Percentiles rank a stretch among this genome's conserved stretches.
Conservation (phyloP, 768 basidiomycete genomes). For the Rhodotorula babjevae region DNA sequence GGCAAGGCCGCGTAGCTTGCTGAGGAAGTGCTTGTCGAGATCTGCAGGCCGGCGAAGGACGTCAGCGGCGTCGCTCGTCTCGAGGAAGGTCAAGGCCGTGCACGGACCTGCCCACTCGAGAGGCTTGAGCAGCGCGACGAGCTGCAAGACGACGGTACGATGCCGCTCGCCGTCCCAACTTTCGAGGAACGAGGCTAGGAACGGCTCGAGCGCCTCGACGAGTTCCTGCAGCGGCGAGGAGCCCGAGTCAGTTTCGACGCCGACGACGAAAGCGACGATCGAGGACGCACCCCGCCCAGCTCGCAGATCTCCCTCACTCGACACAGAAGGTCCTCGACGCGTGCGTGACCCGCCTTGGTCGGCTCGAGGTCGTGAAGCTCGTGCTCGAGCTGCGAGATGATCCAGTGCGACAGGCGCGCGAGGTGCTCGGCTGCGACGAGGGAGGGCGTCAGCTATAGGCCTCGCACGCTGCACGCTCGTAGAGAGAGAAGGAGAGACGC, state of each 20-base stretch:
- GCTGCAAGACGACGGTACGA: background rate
- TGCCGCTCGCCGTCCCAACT: constrained; percentile 8
- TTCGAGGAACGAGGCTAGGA: constrained; percentile 4
- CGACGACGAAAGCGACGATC: no score
- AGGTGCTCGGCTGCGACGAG: background rate
- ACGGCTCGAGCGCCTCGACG: background rate
- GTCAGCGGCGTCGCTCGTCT: background rate
- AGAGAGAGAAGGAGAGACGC: background rate
- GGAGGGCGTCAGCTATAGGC: no score
- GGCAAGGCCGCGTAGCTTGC: background rate
- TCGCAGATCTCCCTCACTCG: constrained; percentile 5
- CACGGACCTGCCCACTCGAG: background rate
- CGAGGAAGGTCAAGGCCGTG: no score
- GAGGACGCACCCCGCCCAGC: constrained; percentile 18
- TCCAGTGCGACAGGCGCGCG: background rate
- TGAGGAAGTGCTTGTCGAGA: background rate
- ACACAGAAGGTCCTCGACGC: constrained; percentile 1
- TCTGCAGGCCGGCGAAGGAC: background rate
- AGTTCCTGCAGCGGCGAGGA: constrained; percentile 13
- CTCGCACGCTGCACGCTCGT: background rate
- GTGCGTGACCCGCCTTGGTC: background rate
- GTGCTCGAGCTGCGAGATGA: constrained; percentile 1
- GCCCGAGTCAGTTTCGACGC: no score
- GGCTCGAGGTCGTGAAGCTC: constrained; percentile 2
- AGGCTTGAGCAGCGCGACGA: constrained; percentile 14